Evolutionary conservation across 345 rosid species (phyloP), one percentile per base, ranked within the genome.

Genomic region (Gossypium turneri): DNA sequence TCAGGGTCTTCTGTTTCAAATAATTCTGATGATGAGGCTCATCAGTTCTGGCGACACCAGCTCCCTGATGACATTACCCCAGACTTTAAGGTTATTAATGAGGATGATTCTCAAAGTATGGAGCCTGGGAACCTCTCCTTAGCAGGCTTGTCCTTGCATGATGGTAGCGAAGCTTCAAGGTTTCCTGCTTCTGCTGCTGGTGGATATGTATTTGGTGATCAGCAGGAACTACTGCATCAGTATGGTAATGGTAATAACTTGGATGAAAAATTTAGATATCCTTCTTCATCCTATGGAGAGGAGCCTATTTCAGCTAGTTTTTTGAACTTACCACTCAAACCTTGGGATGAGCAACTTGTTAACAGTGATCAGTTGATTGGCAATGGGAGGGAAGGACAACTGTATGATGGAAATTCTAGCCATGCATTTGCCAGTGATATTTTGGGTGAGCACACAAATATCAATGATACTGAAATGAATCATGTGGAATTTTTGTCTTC

Each of bases 11-110:
- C 94, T 47, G 73, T 80, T 41, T 93, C 98, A 8, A 90, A 89
- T 83, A 85, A 87, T 25, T 91, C 99, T 19, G 99, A 95, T 78
- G 99, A 95, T 2, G 99, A 95, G 80, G 94, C 91, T 19, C 94
- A 87, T 70, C 97, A 90, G 75, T 93, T 81, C 81, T 93, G 97
- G 98, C 90, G 90, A 69, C 93, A 79, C 83, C 97, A 96, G 82
- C 97, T 96, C 59, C 98, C 99, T 17, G 98, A 93, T 76, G 97
- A 93, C 79, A 89, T 93, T 68, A 96, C 99, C 51, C 99, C 98
- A 10, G 98, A 95, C 73, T 95, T 95, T 75, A 88, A 88, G 85
- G 85, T 91, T 62, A 82, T 87, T 86, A 83, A 84, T 55, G 96
- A 95, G 76, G 97, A 89, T 76, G 92, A 86, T 52, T 82, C 97